Evolutionary conservation across 768 basidiomycete species (phyloP).

Genomic region (Leccinum uliginosum): DNA sequence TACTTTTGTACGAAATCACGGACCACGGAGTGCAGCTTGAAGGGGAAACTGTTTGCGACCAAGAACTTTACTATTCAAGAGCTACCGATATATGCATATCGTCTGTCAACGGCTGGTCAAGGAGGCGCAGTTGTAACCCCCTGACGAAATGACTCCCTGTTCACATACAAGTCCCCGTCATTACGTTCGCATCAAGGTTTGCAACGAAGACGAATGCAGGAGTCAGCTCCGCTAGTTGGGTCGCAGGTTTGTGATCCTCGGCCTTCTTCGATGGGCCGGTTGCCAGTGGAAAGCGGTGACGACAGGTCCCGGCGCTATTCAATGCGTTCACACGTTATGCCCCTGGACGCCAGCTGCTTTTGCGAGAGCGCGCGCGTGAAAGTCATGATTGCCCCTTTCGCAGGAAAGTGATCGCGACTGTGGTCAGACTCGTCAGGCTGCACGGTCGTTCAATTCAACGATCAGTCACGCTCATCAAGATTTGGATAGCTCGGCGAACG

Average conservation of each 20-base stretch:
- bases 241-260: conserved; percentile 45
- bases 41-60: background rate
- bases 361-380: conserved; percentile 53
- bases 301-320: conserved; percentile 49
- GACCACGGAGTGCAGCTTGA: background rate
- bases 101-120: conserved; percentile 6
- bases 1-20: conserved; percentile 1
- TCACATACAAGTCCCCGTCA: conserved; percentile 38
- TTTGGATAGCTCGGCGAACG: conserved; percentile 32
- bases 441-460: background rate
- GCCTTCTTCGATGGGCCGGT: conserved; percentile 44
- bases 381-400: conserved; percentile 57
- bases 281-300: conserved; percentile 59
- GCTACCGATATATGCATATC: conserved; percentile 5
- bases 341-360: conserved; percentile 49
- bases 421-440: conserved; percentile 10
- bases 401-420: conserved; percentile 48
- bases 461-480: conserved; percentile 17
- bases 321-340: conserved; percentile 49
- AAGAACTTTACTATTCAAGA: conserved; percentile 11
- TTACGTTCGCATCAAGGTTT: conserved; percentile 35
- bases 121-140: background rate
- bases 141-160: conserved; percentile 9
- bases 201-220: conserved; percentile 56
- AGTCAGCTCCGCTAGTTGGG: conserved; percentile 50